Evolutionary conservation across 78 protist species (phyloP), one percentile per base, ranked within the genome.

Genomic region (Tieghemostelium lacteum): DNA sequence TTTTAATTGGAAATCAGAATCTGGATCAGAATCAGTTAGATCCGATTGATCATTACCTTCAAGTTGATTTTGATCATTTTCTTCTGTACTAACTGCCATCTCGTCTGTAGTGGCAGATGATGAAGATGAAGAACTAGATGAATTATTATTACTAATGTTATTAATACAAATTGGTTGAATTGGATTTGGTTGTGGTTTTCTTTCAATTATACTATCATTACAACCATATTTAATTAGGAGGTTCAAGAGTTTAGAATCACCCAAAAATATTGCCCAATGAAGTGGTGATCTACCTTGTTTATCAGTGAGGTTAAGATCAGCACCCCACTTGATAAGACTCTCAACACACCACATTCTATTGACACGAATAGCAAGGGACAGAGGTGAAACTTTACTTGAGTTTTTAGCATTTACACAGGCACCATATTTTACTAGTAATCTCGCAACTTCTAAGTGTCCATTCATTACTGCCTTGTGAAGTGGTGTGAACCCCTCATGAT

Each of bases 401-500:
- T 69, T 65, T 55, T 80, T 80, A 22, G 72, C 62, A 72, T 86
- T 86, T 14, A 73, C 83, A 14, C 3, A 17, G 2, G 96, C 96
- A 63, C 96, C 96, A 39, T 58, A 54, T 20, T 40, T 28, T 31
- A 86, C 60, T 16, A 93, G 45, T 29, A 86, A 28, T 26, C 60
- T 40, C 2, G 87, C 89, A 20, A 94, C 78, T 17, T 69, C 92
- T 20, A 78, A 33, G 73, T 80, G 92, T 24, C 92, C 92, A 70
- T 94, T 87, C 69, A 73, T 57, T 34, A 87, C 94, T 0, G 96
- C 96, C 55, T 80, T 85, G 54, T 94, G 96, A 37, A 94, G 85
- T 28, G 96, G 88, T 19, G 88, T 78, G 58, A 37, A 88, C 4
- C 92, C 92, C 29, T 87, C 86, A 6, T 42, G 50, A 65, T 87